Evolutionary conservation across 1,139 yeast genomes (phyloP).

Genomic region (Nakaseomyces nivariensis): DNA sequence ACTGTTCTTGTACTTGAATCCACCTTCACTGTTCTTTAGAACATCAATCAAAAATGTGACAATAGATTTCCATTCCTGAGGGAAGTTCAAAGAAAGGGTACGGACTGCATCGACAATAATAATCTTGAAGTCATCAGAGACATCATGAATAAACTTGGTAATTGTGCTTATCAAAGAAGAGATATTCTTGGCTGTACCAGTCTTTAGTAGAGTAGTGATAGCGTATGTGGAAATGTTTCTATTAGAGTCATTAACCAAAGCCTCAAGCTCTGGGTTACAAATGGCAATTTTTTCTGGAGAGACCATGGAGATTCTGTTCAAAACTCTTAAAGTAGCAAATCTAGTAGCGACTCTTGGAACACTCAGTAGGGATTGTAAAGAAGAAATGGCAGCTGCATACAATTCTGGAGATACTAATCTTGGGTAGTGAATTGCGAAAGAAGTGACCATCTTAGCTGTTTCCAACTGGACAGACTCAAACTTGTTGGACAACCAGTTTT

Average conservation of each 20-base stretch:
- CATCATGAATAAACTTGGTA: conserved; percentile 84
- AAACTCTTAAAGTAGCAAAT: conserved; percentile 85
- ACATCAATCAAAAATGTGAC: conserved; percentile 74
- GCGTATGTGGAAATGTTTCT: conserved; percentile 98
- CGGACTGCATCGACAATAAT: conserved; percentile 93
- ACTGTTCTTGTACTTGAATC: conserved; percentile 70
- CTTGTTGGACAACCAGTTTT: conserved; percentile 67
- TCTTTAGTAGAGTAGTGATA: conserved; percentile 86
- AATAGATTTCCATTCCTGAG: conserved; percentile 77
- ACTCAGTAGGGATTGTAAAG: conserved; percentile 67
- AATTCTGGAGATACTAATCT: conserved; percentile 53
- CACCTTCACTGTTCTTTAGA: conserved; percentile 78
- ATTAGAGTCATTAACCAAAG: conserved; percentile 76
- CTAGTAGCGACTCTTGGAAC: conserved; percentile 87
- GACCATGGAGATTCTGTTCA: conserved; percentile 73
- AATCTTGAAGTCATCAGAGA: conserved; percentile 89
- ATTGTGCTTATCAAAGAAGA: conserved; percentile 83
- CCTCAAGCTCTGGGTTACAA: conserved; percentile 75
- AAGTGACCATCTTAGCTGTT: conserved; percentile 76
- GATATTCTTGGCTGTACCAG: conserved; percentile 86
- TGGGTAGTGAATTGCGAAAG: conserved; percentile 34
- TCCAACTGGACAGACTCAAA: conserved; percentile 88
- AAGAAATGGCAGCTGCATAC: conserved; percentile 52
- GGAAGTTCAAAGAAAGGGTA: conserved; percentile 86
- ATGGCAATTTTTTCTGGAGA: conserved; percentile 68